Conservation (phyloP, 345 rosid species). For the Pugionium cornutum region DNA sequence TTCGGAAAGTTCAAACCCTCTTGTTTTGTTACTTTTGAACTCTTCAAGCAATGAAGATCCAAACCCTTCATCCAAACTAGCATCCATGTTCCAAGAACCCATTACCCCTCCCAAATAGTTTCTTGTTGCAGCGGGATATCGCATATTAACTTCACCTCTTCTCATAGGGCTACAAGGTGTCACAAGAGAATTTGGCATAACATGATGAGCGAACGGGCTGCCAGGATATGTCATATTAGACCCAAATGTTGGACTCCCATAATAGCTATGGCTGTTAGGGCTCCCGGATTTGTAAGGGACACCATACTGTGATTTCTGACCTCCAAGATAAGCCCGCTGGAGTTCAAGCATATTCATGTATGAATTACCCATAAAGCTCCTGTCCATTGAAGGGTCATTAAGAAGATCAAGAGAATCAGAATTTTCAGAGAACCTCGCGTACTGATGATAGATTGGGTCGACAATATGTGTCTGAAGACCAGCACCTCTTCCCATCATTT, state of each 20-base stretch:
- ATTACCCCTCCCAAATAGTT: constrained; percentile 54
- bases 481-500: no score
- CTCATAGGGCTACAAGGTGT: constrained; percentile 62
- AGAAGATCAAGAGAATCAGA: constrained; percentile 52
- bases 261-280: constrained; percentile 60
- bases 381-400: constrained; percentile 28
- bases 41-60: constrained; percentile 72
- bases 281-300: constrained; percentile 53
- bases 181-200: constrained; percentile 54
- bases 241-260: constrained; percentile 59
- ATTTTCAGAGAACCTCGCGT: constrained; percentile 55
- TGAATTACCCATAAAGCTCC: constrained; percentile 31
- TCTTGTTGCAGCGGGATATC: constrained; percentile 53
- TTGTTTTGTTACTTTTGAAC: constrained; percentile 71
- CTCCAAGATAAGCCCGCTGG: constrained; percentile 66
- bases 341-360: constrained; percentile 62
- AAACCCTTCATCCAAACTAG: constrained; percentile 51
- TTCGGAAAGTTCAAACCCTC: constrained; percentile 69
- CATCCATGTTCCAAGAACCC: constrained; percentile 66
- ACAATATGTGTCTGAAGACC: not conserved
- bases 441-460: constrained; percentile 70
- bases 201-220: constrained; percentile 61
- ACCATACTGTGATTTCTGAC: constrained; percentile 66
- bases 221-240: constrained; percentile 65
- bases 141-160: constrained; percentile 54